Evolutionary conservation across 2,329 filamentous ascomycete genomes (phyloP).

Genomic region (Xylaria multiplex): DNA sequence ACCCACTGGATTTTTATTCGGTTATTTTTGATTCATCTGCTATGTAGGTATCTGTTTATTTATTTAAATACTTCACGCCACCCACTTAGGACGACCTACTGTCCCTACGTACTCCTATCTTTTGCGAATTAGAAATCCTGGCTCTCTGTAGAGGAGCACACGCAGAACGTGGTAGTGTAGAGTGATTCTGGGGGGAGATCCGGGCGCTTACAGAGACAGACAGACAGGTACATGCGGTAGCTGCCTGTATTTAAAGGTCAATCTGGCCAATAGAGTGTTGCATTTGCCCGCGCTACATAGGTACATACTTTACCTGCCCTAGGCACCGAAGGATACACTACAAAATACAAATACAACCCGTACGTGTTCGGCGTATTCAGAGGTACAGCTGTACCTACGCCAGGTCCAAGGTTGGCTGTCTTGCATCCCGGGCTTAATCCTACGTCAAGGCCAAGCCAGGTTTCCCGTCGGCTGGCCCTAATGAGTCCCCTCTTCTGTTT

Average conservation of each 20-base stretch:
- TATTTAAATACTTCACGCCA: too few species aligned
- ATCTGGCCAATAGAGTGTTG: neutral
- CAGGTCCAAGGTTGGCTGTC: neutral
- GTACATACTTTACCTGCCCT: neutral
- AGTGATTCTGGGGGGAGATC: neutral
- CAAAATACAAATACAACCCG: too few species aligned
- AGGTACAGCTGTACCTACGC: too few species aligned
- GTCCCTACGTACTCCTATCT: too few species aligned
- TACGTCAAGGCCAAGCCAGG: constrained; percentile 1
- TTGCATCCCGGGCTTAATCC: neutral
- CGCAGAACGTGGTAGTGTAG: neutral
- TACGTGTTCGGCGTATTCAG: too few species aligned
- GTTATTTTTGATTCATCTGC: too few species aligned
- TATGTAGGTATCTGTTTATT: too few species aligned
- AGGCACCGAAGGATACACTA: too few species aligned
- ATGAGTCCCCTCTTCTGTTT: constrained; percentile 39
- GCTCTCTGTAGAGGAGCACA: neutral
- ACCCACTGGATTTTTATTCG: too few species aligned
- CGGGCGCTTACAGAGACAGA: neutral
- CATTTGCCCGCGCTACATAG: neutral
- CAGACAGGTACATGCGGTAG: neutral
- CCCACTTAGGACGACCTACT: too few species aligned
- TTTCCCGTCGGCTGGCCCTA: constrained; percentile 22
- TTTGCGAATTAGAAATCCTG: neutral
- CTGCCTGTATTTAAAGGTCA: neutral